Evolutionary conservation across 2,329 filamentous ascomycete species (phyloP), one percentile per base, ranked within the genome.

Genomic region (Neoascochyta sp.): DNA sequence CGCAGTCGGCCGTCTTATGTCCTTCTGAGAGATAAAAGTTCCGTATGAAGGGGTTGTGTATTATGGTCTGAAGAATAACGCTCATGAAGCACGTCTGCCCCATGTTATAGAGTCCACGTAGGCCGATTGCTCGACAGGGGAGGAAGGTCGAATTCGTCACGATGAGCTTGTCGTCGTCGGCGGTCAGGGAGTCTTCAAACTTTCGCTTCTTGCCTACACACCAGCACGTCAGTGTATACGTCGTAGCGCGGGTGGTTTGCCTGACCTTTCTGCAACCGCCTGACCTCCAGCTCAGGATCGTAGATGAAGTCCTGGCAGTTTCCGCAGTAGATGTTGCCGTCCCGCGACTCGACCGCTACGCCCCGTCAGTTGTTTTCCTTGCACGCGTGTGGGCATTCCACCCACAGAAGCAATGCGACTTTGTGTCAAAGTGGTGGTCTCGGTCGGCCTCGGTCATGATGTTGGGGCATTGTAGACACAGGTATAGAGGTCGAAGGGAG

Each of bases 81-180:
- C 92, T 94, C 74, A 96, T 90, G 65, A 95, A 98, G 68, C 90
- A 98, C 8, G 92, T 96, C 36, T 93, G 88, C n/a, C 90, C 92
- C 60, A 95, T 90, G 56, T 96, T 98, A 65, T 94, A 95, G 39
- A 98, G 83, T 17, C 90, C 90, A 19, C 92, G 80, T 21, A 95
- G 77, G 7, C 92, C 90, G 46, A 83, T 88, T 11, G 87, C 88
- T 34, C 86, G 80, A 57, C 90, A 95, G 9, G 87, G 84, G 5
- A 86, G 81, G 34, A 80, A 76, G 16, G 76, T 81, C 9, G 88
- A 89, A 56, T 95, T 93, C 38, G 73, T 73, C 22, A 80, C 75
- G 43, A 95, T 82, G 50, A 86, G 88, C 32, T 78, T 73, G 34
- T 86, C 79, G 42, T 90, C 84, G 36, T 89, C 83, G 34, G 59